Evolutionary conservation across 257 asterid species (phyloP), one percentile per base, ranked within the genome.

Genomic region (Plantago major): DNA sequence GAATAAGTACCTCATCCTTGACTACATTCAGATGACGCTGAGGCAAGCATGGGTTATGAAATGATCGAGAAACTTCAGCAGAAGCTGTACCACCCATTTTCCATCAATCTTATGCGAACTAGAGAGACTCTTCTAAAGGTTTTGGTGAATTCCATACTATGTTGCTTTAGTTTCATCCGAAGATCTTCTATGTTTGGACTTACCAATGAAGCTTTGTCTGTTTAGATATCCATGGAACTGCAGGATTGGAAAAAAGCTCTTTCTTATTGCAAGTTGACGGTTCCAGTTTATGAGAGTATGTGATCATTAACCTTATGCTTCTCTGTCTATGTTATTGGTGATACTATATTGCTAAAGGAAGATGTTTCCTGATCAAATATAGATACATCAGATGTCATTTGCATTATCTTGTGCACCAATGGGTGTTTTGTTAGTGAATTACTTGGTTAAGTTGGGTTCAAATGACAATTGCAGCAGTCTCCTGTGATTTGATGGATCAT

Each of bases 81-180:
- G 67, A 68, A 77, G 77, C 65, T 84, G 12, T 78, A 66, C 72
- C 91, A 87, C 73, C 87, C 88, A 61, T 77, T 69, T 70, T 89
- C 99, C 6, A 66, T 92, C 78, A 73, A 66, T 83, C 81, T 89
- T 55, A 81, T 87, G 89, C 78, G 87, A 63, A 93, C 84, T 3
- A 56, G 90, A 54, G 97, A 93, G 81, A 79, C 78, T 73, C 87
- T 89, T 71, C 72, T 93, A 30, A 93, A 87, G 99, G 99, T 82
- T 73, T 64, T 37, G 16, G 18, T 38, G 16, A 55, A 63, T 55
- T 67, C 22, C 18, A 3, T 33, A 33, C 6, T 48, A n/a, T 46
- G 1, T 48, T 48, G 54, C 26, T n/a, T 16, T 48, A 22, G 26
- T 22, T 22, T 22, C 26, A 22, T 22, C 26, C 26, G 26, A 22